These are phyloP conservation scores for Simplicillium aogashimaense DNA, from an alignment of 2,329 filamentous ascomycete genomes.

Conservation along the genomic window DNA sequence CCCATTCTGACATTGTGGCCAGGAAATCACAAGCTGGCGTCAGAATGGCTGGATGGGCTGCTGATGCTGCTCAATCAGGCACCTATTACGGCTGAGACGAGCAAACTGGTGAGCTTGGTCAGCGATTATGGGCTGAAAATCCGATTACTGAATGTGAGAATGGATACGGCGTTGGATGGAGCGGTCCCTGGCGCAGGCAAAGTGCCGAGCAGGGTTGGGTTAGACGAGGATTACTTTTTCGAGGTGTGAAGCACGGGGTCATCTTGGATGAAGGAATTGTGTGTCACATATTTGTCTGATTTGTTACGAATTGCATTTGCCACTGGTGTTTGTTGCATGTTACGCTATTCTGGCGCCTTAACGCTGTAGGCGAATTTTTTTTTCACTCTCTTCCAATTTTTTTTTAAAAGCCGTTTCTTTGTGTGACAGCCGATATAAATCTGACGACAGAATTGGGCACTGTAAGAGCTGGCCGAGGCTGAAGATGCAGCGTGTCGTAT, in stretches of 20 bases:
- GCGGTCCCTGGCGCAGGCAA: constrained; percentile 59
- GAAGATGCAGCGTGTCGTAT: no score
- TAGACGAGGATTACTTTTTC: constrained; percentile 93
- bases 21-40: constrained; percentile 69
- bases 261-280: not conserved
- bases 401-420: no score
- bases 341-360: no score
- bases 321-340: no score
- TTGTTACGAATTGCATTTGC: constrained; percentile 2
- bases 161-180: constrained; percentile 65
- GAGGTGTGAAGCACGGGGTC: constrained; percentile 37
- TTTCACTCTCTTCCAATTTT: no score
- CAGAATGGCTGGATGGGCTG: constrained; percentile 93
- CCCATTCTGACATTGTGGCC: constrained; percentile 78
- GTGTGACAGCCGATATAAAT: no score
- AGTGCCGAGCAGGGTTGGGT: constrained; percentile 71
- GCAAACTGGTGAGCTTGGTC: constrained; percentile 76
- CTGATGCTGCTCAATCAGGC: constrained; percentile 92
- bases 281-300: not conserved
- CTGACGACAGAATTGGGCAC: not conserved
- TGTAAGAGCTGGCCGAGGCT: not conserved
- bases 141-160: constrained; percentile 77
- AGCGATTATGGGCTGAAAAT: constrained; percentile 90
- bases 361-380: no score
- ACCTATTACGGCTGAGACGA: constrained; percentile 94